These are phyloP conservation scores for Lactuca saligna DNA, from an alignment of 129 eudicot species.

Conservation along the genomic window DNA sequence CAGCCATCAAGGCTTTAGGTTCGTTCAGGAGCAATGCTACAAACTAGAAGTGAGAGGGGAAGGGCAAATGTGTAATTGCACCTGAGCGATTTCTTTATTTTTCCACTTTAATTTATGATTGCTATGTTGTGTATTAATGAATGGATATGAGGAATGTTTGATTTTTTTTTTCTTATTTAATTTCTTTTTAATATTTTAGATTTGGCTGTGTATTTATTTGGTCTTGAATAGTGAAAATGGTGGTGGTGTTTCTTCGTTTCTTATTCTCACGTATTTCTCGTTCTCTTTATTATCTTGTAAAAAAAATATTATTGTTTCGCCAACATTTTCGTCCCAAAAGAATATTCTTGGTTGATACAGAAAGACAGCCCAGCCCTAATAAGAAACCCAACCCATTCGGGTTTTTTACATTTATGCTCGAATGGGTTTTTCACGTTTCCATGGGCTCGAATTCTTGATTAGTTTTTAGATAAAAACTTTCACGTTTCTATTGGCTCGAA, in stretches of 20 bases:
- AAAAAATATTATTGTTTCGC: no score
- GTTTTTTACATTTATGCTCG: no score
- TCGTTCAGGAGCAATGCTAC: conserved; percentile 87
- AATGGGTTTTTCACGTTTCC: no score
- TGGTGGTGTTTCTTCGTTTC: conserved; percentile 7
- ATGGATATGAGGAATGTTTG: conserved; percentile 20
- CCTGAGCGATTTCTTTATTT: conserved; percentile 30
- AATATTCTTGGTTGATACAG: no score
- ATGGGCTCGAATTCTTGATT: no score
- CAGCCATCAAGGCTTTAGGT: conserved; percentile 84
- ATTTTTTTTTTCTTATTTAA: not conserved
- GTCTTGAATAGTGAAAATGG: conserved; percentile 24
- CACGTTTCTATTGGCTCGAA: no score
- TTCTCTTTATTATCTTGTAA: no score
- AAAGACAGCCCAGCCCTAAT: no score
- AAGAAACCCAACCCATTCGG: no score
- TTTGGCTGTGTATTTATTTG: conserved; percentile 31
- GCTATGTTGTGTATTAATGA: conserved; percentile 23
- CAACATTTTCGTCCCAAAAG: no score
- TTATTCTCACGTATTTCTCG: not conserved
- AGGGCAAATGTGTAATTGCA: conserved; percentile 21
- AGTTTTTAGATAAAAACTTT: no score
- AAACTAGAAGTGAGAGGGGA: conserved; percentile 34
- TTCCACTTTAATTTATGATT: conserved; percentile 21
- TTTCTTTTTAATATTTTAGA: conserved; percentile 6